Conservation (phyloP, 2,329 filamentous ascomycete species). For the Endothia cerciana region DNA sequence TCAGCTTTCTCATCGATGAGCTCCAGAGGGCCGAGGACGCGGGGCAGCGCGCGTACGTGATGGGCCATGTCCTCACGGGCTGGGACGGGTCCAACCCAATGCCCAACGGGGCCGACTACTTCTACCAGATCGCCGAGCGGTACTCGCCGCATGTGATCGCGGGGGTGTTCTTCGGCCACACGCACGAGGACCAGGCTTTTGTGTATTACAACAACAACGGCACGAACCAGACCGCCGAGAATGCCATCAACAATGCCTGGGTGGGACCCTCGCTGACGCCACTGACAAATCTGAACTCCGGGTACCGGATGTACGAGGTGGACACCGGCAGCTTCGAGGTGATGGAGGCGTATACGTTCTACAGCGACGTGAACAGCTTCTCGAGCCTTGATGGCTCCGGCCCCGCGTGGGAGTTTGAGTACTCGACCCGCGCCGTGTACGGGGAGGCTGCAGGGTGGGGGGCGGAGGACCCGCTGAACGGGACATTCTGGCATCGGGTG, state of each 20-base stretch:
- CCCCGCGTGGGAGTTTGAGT: constrained; percentile 47
- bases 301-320: constrained; percentile 49
- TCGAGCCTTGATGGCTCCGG: constrained; percentile 38
- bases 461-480: constrained; percentile 57
- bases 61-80: constrained; percentile 54
- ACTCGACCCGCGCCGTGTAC: constrained; percentile 48
- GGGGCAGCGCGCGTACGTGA: constrained; percentile 46
- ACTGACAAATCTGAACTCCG: constrained; percentile 49
- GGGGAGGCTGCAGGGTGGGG: constrained; percentile 42
- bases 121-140: constrained; percentile 46
- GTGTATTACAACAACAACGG: constrained; percentile 50
- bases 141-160: constrained; percentile 49
- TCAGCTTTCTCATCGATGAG: constrained; percentile 48
- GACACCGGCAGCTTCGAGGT: constrained; percentile 49
- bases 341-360: constrained; percentile 47
- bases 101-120: constrained; percentile 47
- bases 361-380: constrained; percentile 47
- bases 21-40: constrained; percentile 47
- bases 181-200: constrained; percentile 49
- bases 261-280: constrained; percentile 51
- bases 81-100: constrained; percentile 59
- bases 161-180: constrained; percentile 47
- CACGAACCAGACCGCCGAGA: constrained; percentile 47
- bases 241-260: constrained; percentile 46
- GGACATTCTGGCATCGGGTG: constrained; percentile 62